Percentiles rank a stretch among this genome's conserved stretches.
Conservation (phyloP, 352 stramenopile species). For the Globisporangium cystogenes region DNA sequence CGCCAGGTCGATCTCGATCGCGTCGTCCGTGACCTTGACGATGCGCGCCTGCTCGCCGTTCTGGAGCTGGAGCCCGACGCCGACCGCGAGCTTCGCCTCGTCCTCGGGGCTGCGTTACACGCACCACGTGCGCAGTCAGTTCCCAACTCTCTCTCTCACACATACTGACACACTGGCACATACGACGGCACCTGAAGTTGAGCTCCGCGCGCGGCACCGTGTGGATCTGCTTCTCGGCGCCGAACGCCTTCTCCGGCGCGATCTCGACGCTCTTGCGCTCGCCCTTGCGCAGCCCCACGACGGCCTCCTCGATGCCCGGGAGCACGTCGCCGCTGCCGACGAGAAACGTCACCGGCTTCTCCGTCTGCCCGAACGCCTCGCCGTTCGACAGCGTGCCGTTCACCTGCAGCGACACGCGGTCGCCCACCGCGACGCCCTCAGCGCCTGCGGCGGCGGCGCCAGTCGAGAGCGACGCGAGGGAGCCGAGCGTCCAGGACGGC, state of each 20-base stretch:
- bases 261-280: slow-evolving; percentile 62
- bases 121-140: neutral
- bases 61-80: slow-evolving; percentile 50
- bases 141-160: neutral
- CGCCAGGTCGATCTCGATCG: slow-evolving; percentile 68
- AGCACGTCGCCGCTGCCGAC: slow-evolving; percentile 69
- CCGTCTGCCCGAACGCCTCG: slow-evolving; percentile 47
- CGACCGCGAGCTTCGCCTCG: slow-evolving; percentile 58
- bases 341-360: slow-evolving; percentile 59
- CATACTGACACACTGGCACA: too few species aligned
- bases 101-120: slow-evolving; percentile 34
- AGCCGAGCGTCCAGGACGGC: slow-evolving; percentile 7
- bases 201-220: slow-evolving; percentile 67
- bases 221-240: slow-evolving; percentile 50
- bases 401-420: slow-evolving; percentile 71
- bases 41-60: slow-evolving; percentile 58
- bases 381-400: slow-evolving; percentile 55
- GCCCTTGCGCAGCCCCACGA: slow-evolving; percentile 62
- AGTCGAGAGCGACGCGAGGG: slow-evolving; percentile 18
- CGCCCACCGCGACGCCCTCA: slow-evolving; percentile 35
- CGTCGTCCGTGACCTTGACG: slow-evolving; percentile 60
- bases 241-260: slow-evolving; percentile 60
- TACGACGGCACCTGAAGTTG: slow-evolving; percentile 56
- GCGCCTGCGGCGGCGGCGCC: slow-evolving; percentile 4
- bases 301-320: slow-evolving; percentile 58